phyloP scores from a whole-genome alignment of 495 filamentous ascomycete species.

The Delitschia confertaspora region DNA sequence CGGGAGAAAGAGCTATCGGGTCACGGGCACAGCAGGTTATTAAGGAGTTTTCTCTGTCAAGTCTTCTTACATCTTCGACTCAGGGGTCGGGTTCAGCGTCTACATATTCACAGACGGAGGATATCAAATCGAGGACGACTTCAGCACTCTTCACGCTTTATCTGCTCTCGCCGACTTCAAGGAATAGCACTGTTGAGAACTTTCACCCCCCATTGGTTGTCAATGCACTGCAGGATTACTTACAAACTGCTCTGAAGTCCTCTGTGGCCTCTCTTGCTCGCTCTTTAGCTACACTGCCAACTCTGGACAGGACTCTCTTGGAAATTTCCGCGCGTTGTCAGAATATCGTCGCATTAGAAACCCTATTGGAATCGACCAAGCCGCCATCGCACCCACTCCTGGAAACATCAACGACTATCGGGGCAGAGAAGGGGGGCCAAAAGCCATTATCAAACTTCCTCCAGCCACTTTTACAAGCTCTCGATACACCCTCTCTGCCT shows the following conservation, averaged over 20 bases:
- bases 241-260: conserved; percentile 65
- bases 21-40: conserved; percentile 70
- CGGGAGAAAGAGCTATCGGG: conserved; percentile 59
- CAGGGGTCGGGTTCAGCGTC: conserved; percentile 32
- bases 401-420: conserved; percentile 4
- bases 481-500: conserved; percentile 80
- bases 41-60: conserved; percentile 73
- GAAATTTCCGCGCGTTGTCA: conserved; percentile 81
- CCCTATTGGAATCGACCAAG: conserved; percentile 59
- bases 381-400: conserved; percentile 58
- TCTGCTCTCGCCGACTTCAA: conserved; percentile 59
- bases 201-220: conserved; percentile 66
- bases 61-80: conserved; percentile 35
- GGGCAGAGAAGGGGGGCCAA: conserved; percentile 1
- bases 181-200: conserved; percentile 31
- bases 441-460: conserved; percentile 50
- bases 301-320: conserved; percentile 67
- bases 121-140: conserved; percentile 60
- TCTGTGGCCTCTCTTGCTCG: conserved; percentile 62
- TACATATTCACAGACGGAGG: conserved; percentile 74
- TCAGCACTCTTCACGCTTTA: conserved; percentile 73
- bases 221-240: conserved; percentile 68
- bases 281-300: conserved; percentile 69
- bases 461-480: conserved; percentile 58
- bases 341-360: conserved; percentile 79